These are phyloP conservation scores for Podospora tetraspora DNA, from an alignment of 495 filamentous ascomycete genomes.

Conservation along the genomic window DNA sequence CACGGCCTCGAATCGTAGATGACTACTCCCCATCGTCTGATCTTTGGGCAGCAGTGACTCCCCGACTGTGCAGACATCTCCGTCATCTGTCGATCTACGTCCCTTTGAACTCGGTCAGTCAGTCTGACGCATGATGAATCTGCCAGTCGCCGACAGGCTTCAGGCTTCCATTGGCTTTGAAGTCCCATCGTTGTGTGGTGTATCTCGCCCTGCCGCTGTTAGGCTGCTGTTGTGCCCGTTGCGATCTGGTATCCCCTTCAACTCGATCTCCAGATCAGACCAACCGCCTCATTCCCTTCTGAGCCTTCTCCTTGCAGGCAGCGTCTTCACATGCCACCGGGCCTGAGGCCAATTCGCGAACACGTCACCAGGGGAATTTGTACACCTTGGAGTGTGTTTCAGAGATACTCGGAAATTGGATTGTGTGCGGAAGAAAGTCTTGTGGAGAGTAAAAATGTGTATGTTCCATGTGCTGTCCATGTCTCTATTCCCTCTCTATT, in stretches of 20 bases:
- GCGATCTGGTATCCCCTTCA: neutral
- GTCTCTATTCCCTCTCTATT: neutral
- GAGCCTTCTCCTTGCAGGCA: neutral
- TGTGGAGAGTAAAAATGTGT: neutral
- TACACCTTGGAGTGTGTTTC: neutral
- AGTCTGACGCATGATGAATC: neutral
- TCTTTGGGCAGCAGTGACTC: slow-evolving; percentile 1
- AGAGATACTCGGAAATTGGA: neutral
- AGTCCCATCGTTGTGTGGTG: neutral
- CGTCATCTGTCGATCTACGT: neutral
- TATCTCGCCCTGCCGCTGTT: neutral
- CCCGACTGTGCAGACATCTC: neutral
- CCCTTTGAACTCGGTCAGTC: neutral
- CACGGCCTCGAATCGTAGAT: neutral
- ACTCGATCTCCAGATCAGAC: slow-evolving; percentile 3
- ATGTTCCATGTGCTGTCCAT: neutral
- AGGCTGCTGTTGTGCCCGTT: neutral
- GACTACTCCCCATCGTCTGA: neutral
- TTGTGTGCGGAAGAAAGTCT: neutral
- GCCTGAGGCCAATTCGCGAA: neutral
- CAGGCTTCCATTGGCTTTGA: neutral
- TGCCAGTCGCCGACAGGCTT: neutral
- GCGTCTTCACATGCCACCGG: neutral
- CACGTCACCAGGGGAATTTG: slow-evolving; percentile 1
- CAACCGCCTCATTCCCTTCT: neutral